These are phyloP conservation scores for Metschnikowia bowlesiae DNA, from an alignment of 805 yeast genomes.

Conservation along the genomic window DNA sequence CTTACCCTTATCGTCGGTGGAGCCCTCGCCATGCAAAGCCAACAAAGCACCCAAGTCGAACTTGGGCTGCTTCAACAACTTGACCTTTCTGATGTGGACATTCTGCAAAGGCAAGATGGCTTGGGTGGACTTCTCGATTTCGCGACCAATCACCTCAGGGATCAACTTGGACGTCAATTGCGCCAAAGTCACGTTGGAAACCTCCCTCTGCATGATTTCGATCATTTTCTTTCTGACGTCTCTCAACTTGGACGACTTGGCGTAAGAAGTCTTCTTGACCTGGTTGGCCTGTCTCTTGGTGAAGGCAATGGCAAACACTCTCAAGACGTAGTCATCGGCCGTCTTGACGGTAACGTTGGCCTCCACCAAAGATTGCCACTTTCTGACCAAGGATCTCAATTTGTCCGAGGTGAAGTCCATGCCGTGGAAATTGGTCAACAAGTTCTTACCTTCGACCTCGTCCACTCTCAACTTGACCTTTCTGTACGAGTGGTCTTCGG, in stretches of 20 bases:
- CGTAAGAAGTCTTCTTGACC: slow-evolving; percentile 95
- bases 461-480: slow-evolving; percentile 96
- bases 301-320: slow-evolving; percentile 97
- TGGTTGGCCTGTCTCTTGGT: slow-evolving; percentile 97
- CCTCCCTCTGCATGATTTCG: slow-evolving; percentile 96
- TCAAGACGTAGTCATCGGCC: slow-evolving; percentile 93
- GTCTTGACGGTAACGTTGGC: slow-evolving; percentile 98
- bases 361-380: slow-evolving; percentile 98
- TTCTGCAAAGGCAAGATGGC: slow-evolving; percentile 96
- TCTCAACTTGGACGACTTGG: slow-evolving; percentile 96
- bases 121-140: slow-evolving; percentile 94
- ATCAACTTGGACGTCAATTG: slow-evolving; percentile 96
- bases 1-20: slow-evolving; percentile 91
- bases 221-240: slow-evolving; percentile 95
- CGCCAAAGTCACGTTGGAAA: slow-evolving; percentile 88
- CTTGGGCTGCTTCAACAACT: slow-evolving; percentile 97
- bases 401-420: slow-evolving; percentile 97
- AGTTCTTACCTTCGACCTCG: slow-evolving; percentile 98
- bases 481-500: slow-evolving; percentile 98
- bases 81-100: slow-evolving; percentile 98
- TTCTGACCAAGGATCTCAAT: slow-evolving; percentile 95
- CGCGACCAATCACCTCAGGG: slow-evolving; percentile 98
- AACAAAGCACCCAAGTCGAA: slow-evolving; percentile 95
- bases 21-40: slow-evolving; percentile 95
- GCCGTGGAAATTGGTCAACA: slow-evolving; percentile 99